Conservation (phyloP, 2,329 filamentous ascomycete genomes). For the Chalaropsis ovoidea region DNA sequence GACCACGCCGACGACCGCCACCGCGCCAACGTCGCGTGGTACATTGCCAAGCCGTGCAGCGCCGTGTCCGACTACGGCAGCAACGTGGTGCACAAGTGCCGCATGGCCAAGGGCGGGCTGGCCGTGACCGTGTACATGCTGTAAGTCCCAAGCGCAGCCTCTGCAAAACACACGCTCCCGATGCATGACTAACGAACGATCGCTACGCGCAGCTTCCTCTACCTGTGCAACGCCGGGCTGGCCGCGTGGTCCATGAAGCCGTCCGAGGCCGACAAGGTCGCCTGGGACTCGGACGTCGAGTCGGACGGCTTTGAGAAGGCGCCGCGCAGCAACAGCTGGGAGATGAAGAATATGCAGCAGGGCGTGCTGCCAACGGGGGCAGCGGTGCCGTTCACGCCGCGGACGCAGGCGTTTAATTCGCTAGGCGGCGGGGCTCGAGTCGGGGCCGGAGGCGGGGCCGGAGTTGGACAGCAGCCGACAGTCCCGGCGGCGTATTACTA, state of each 20-base stretch:
- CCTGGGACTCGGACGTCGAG: slow-evolving; percentile 33
- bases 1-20: slow-evolving; percentile 58
- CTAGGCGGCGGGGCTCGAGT: slow-evolving; percentile 40
- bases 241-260: slow-evolving; percentile 50
- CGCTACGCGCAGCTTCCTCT: slow-evolving; percentile 19
- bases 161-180: too few relatives aligned
- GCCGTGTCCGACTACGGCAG: slow-evolving; percentile 28
- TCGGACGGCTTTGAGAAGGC: slow-evolving; percentile 31
- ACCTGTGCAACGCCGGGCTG: slow-evolving; percentile 34
- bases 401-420: slow-evolving; percentile 58
- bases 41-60: slow-evolving; percentile 58
- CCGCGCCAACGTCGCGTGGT: slow-evolving; percentile 59
- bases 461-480: slow-evolving; percentile 14
- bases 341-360: slow-evolving; percentile 45
- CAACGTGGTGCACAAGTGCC: slow-evolving; percentile 49
- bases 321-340: slow-evolving; percentile 39
- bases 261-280: slow-evolving; percentile 43
- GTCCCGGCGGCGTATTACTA: slow-evolving; percentile 38
- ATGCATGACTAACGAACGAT: not conserved
- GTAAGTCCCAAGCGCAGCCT: slow-evolving; percentile 39
- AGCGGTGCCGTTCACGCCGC: slow-evolving; percentile 48
- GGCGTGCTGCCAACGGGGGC: slow-evolving; percentile 27
- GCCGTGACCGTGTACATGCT: slow-evolving; percentile 56
- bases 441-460: not conserved
- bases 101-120: slow-evolving; percentile 57